These are phyloP conservation scores for Neurospora hispaniola DNA, from an alignment of 495 filamentous ascomycete species.

Conservation along the genomic window DNA sequence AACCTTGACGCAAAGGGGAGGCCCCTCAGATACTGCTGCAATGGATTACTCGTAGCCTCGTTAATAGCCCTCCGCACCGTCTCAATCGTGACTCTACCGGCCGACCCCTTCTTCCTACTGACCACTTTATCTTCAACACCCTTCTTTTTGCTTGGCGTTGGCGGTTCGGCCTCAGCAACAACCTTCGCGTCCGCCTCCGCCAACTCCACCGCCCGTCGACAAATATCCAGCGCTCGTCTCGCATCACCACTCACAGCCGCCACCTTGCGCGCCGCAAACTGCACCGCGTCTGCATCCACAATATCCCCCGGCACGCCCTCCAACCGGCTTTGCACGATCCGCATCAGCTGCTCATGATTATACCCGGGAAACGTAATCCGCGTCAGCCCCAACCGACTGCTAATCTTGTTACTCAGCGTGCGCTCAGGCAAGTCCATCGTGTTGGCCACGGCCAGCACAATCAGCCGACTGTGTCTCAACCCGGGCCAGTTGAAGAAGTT, in stretches of 20 bases:
- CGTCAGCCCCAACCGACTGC: constrained; percentile 75
- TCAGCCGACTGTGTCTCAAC: constrained; percentile 77
- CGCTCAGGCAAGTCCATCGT: constrained; percentile 98
- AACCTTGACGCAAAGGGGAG: constrained; percentile 76
- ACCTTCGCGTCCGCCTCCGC: constrained; percentile 59
- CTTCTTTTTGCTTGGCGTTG: constrained; percentile 5
- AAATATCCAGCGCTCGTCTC: constrained; percentile 87
- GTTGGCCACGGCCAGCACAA: constrained; percentile 95
- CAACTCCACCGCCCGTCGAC: constrained; percentile 87
- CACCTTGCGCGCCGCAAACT: constrained; percentile 94
- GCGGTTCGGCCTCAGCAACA: constrained; percentile 58
- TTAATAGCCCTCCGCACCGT: constrained; percentile 90
- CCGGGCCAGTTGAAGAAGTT: constrained; percentile 99
- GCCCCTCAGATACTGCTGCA: constrained; percentile 76
- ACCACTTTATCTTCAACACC: neutral
- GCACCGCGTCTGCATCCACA: constrained; percentile 85
- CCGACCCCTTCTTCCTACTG: constrained; percentile 13
- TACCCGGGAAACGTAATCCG: constrained; percentile 97
- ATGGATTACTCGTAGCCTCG: constrained; percentile 83
- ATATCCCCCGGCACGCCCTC: constrained; percentile 79
- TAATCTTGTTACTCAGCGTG: constrained; percentile 96
- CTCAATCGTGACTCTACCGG: constrained; percentile 71
- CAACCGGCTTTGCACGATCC: constrained; percentile 85
- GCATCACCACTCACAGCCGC: constrained; percentile 94
- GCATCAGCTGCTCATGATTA: constrained; percentile 95